These are phyloP conservation scores for Ceratocystis cacaofunesta DNA, from an alignment of 2,329 filamentous ascomycete species.

Conservation along the genomic window DNA sequence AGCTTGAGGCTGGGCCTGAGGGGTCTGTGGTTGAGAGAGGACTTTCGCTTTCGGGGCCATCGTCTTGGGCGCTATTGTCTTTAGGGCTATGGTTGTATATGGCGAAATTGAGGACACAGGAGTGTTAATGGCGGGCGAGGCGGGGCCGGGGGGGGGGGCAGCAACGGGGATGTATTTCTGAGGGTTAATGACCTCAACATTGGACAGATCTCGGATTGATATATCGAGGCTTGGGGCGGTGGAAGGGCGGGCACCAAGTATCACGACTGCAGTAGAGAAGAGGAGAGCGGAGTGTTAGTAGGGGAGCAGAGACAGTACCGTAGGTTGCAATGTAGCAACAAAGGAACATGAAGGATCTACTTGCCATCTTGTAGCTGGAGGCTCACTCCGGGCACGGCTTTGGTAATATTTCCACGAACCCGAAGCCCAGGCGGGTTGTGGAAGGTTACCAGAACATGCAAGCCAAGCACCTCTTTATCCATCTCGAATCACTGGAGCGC, in stretches of 20 bases:
- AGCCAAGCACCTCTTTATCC: conserved; percentile 51
- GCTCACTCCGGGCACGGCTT: conserved; percentile 51
- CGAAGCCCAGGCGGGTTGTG: conserved; percentile 47
- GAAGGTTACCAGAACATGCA: conserved; percentile 61
- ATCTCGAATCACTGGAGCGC: conserved; percentile 6
- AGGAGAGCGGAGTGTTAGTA: background rate
- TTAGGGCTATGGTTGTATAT: conserved; percentile 20
- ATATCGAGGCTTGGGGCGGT: conserved; percentile 18
- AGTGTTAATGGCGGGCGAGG: conserved; percentile 7
- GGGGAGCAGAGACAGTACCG: too few relatives aligned
- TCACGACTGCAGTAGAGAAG: background rate
- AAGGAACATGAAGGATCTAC: conserved; percentile 19
- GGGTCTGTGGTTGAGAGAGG: background rate
- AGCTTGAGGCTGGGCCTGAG: background rate
- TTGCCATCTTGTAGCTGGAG: conserved; percentile 59
- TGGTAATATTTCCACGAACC: conserved; percentile 55
- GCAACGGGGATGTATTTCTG: conserved; percentile 21
- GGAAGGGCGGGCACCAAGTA: conserved; percentile 5
- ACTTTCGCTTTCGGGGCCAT: background rate
- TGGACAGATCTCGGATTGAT: conserved; percentile 32
- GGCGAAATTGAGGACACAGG: conserved; percentile 22
- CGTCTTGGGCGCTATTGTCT: background rate
- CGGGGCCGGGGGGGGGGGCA: conserved; percentile 20
- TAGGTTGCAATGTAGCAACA: background rate
- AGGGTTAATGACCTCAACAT: conserved; percentile 25